Base-by-base conservation (phyloP, 2,329 filamentous ascomycete genomes). In the Paramyrothecium roridum region DNA sequence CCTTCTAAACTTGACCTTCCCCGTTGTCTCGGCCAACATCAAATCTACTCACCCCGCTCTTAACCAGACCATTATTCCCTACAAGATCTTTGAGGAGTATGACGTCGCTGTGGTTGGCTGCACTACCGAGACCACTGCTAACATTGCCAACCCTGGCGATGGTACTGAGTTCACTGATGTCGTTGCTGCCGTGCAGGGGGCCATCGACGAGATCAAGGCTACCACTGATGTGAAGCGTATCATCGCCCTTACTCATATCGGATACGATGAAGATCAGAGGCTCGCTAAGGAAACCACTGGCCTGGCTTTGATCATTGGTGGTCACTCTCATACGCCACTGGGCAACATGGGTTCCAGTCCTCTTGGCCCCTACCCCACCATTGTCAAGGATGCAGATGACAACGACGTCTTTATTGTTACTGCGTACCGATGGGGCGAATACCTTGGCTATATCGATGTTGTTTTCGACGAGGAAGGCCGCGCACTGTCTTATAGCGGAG, bases 331-430 rank as follows among this genome's bases (percentile, higher is more conserved):
- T 69, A 86, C 83, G 1, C 80, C 81, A 1, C 76, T 89, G 1
- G 85, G 85, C 52, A 74, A 82, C 63, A 81, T 85, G 73, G 67
- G 76, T n/a, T 30, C 49, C 30, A 77, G 75, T 22, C 80, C 84
- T 16, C 74, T 78, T 61, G 85, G 85, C 34, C 74, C 80, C 10
- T 88, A 88, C 64, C 86, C 86, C 2, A 88, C 85, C 16, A 83
- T 88, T 52, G 78, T 79, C 52, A 70, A 80, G 26, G 86, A 88
- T 66, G 69, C 76, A 58, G 80, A 83, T 51, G 85, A 83, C 48
- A 81, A 88, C 34, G 86, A 88, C 62, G 85, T 88, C 51, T 88
- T 88, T 64, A 79, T 88, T 62, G 85, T 89, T 19, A 87, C 84
- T 8, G 81, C 85, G 2, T 88, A 85, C 65, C 80, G 84, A 58